phyloP scores from a whole-genome alignment of 1,139 yeast genomes.

The Pichia sp. region DNA sequence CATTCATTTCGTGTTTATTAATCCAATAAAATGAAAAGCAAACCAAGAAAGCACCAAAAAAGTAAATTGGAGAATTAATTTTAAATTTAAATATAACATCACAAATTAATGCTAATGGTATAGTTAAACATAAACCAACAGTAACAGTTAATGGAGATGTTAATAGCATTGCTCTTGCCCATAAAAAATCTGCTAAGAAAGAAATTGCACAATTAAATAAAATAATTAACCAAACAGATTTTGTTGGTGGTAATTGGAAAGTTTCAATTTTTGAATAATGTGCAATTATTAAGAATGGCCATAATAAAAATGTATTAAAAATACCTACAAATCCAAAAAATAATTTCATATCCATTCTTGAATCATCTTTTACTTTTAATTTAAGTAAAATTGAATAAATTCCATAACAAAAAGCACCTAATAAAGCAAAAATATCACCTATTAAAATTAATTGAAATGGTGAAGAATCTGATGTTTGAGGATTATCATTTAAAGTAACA shows the following conservation, averaged over 20 bases:
- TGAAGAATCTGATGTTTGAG: conserved; percentile 21
- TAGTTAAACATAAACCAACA: conserved; percentile 86
- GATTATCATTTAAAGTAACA: conserved; percentile 46
- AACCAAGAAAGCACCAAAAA: conserved; percentile 74
- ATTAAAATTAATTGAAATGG: conserved; percentile 36
- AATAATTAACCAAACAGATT: conserved; percentile 48
- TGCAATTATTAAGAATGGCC: conserved; percentile 74
- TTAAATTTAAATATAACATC: conserved; percentile 72
- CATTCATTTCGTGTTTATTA: conserved; percentile 36
- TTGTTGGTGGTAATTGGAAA: conserved; percentile 61
- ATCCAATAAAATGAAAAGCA: conserved; percentile 78
- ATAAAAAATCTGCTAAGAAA: conserved; percentile 80
- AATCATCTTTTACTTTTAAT: conserved; percentile 62
- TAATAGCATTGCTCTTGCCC: conserved; percentile 92
- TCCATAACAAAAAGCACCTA: conserved; percentile 84
- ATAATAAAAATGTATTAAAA: conserved; percentile 63
- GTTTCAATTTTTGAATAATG: conserved; percentile 58
- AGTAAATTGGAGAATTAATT: conserved; percentile 52
- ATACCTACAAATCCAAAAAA: conserved; percentile 94
- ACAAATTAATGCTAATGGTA: conserved; percentile 91
- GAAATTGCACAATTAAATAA: conserved; percentile 67
- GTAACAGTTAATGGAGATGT: conserved; percentile 94
- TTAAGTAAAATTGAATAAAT: conserved; percentile 84
- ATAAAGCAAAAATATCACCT: conserved; percentile 75
- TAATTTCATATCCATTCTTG: conserved; percentile 71